phyloP scores from a whole-genome alignment of 106 monocot species.

The Dendrobium catenatum region DNA sequence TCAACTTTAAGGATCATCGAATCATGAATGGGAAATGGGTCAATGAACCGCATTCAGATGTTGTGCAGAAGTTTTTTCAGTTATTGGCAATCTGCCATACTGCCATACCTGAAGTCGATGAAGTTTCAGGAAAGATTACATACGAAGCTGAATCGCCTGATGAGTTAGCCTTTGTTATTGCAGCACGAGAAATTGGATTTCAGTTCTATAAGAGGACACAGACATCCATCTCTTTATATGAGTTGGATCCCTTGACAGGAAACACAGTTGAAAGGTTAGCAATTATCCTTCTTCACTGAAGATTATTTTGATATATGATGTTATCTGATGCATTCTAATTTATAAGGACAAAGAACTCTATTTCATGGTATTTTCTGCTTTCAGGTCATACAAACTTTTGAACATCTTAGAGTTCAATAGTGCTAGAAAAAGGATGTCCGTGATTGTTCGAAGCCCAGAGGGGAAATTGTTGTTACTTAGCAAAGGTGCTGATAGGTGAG shows the following conservation, averaged over 20 bases:
- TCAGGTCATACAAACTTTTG: slow-evolving; percentile 70
- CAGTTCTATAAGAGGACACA: slow-evolving; percentile 81
- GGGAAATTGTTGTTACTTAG: slow-evolving; percentile 62
- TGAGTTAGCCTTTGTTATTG: slow-evolving; percentile 90
- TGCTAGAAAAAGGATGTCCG: slow-evolving; percentile 83
- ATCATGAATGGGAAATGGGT: slow-evolving; percentile 79
- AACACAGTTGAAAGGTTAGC: slow-evolving; percentile 51
- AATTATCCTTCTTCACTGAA: too few relatives aligned
- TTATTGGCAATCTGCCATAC: slow-evolving; percentile 79
- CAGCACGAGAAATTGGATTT: slow-evolving; percentile 84
- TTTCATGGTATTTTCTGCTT: slow-evolving; percentile 6
- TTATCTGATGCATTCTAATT: background rate
- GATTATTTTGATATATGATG: background rate
- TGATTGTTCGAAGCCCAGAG: slow-evolving; percentile 63
- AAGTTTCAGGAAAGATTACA: slow-evolving; percentile 37
- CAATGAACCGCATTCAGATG: slow-evolving; percentile 40
- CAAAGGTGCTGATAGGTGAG: slow-evolving; percentile 91
- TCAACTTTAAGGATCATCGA: slow-evolving; percentile 73
- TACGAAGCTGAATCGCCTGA: slow-evolving; percentile 98
- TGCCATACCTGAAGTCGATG: slow-evolving; percentile 74
- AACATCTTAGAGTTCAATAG: slow-evolving; percentile 92
- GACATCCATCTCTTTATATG: slow-evolving; percentile 50
- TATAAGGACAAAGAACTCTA: background rate
- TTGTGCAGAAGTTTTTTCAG: slow-evolving; percentile 55
- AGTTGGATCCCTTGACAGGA: slow-evolving; percentile 47